Evolutionary conservation across 1,284 basidiomycete species (phyloP), one percentile per base, ranked within the genome.

Genomic region (Anthracocystis panici-leucophaei): DNA sequence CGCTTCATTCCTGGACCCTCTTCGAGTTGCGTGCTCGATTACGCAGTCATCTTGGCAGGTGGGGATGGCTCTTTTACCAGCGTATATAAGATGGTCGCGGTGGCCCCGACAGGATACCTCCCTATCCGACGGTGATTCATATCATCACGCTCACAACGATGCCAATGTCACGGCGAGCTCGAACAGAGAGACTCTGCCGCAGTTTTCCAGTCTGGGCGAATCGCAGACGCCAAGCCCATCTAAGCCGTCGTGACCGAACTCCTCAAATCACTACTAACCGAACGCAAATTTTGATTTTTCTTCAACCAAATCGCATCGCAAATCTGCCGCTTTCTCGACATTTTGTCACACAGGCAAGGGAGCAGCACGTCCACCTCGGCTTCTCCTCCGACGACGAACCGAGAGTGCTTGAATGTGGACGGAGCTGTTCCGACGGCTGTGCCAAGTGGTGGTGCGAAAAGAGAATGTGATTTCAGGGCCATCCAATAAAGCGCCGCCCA

Each of bases 191-290:
- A 42, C 23, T 27, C 2, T 46, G 44, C 44, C 44, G 44, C 44
- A 46, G 44, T 49, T 31, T 46, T 46, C 12, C 12, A 4, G 12
- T 6, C 14, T 25, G 23, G 44, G 12, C 23, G 14, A 46, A 25
- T 25, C 25, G 12, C 45, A 16, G 4, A 29, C 35, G 35, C 35
- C 21, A 38, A 18, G 23, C 45, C 65, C 66, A 59, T 58, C 56
- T 63, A 69, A 69, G 46, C 66, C 60, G 66, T 69, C 48, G 56
- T 59, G 38, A 58, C 65, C 59, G 65, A 53, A 48, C 9, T 10
- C 2, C 31, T 3, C 9, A 27, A 9, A n/a, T 5, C 16, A 48
- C 46, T n/a, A 18, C 6, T 2, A 29, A 48, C 11, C 14, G 14
- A 38, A n/a, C 29, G 27, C 48, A n/a, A 38, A 38, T 40, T 41